phyloP scores from a whole-genome alignment of 306 rosid species.

The Corylus avellana region DNA sequence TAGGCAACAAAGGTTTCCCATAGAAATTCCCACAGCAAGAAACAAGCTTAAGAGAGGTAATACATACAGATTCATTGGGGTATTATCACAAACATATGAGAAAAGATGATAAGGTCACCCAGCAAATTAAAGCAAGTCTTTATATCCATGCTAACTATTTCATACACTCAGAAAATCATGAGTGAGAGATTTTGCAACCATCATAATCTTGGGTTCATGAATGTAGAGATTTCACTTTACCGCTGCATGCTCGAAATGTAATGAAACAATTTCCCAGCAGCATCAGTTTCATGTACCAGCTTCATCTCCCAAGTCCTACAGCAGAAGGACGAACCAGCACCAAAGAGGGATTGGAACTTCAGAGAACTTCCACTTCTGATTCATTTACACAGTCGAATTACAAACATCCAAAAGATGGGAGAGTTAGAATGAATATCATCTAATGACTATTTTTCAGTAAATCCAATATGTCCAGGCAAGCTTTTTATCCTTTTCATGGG shows the following conservation, averaged over 20 bases:
- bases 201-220: conserved; percentile 13
- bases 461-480: conserved; percentile 20
- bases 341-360: conserved; percentile 22
- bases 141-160: neutral
- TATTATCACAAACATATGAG: neutral
- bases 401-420: conserved; percentile 37
- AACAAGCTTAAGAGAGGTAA: neutral
- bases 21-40: neutral
- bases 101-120: neutral
- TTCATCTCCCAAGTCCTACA: conserved; percentile 21
- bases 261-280: conserved; percentile 20
- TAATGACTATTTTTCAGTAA: conserved; percentile 33
- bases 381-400: conserved; percentile 23
- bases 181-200: neutral
- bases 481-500: conserved; percentile 19
- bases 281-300: conserved; percentile 2
- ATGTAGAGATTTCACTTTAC: conserved; percentile 6
- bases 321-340: conserved; percentile 6
- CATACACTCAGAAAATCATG: neutral
- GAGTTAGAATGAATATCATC: conserved; percentile 26
- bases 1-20: neutral
- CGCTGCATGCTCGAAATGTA: neutral
- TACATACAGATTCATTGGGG: neutral
- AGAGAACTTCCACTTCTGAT: conserved; percentile 32
- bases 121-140: neutral